Evolutionary conservation across 2,329 filamentous ascomycete species (phyloP), one percentile per base, ranked within the genome.

Genomic region (Orbilia oligospora): DNA sequence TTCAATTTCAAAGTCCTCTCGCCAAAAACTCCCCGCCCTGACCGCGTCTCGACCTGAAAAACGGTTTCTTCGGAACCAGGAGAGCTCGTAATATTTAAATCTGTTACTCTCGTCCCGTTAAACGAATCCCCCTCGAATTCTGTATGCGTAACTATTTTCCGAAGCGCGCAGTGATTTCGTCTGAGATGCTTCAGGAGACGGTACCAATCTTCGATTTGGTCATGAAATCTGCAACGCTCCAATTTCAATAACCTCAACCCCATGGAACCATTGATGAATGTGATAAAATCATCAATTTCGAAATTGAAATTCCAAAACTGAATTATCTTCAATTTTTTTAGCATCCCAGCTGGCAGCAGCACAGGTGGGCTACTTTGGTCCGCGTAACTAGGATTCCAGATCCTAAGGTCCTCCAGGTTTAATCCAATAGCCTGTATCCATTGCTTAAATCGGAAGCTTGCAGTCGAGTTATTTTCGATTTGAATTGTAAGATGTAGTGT

Each of bases 371-470:
- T 30, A 30, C 6, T 6, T 3, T 30, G 1, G 10, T 16, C 24
- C 10, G 22, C 8, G 10, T 16, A 6, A 56, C 10, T 36, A 0
- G 14, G 0, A 36, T 51, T 24, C 1, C 5, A 27, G 20, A 70
- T 20, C n/a, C 10, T 51, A 9, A 71, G 44, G 30, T 51, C 18
- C 27, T 63, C 53, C n/a, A 71, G 38, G 14, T 64, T 71, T 1
- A 0, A 8, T 1, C 68, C 68, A 5, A 65, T 24, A 8, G 68
- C 46, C 24, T 55, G 22, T 9, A 65, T 16, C 68, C 68, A 71
- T 9, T 12, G 9, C 22, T 6, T 6, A 14, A 27, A 27, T 16
- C 30, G 12, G 12, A 16, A 1, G 22, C 1, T 16, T 44, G 38
- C 14, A 10, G 10, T 5, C 3, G 20, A 12, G 16, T 30, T 18